Base-by-base conservation (phyloP, 23 red algal genomes). In the Gracilariopsis chorda region DNA sequence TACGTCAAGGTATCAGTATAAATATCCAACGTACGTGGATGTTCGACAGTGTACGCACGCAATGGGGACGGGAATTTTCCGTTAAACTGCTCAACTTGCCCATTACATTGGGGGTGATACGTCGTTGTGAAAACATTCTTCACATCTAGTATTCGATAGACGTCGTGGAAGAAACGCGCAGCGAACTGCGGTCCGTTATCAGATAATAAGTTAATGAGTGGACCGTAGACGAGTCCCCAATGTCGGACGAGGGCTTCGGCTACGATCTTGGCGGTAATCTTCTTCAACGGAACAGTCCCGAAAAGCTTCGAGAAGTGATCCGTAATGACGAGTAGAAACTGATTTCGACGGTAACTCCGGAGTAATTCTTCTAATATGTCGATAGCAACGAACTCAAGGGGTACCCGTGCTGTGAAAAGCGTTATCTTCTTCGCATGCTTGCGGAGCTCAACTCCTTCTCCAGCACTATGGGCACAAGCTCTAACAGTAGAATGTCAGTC, bases 51-150 rank as follows among this genome's bases (percentile, higher is more conserved):
- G 27, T 73, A 73, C 12, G 41, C 6, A 16, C 67, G 67, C 4
- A 73, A 46, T 11, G 23, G 21, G 23, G 67, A 21, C 20, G 37
- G 7, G 23, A 73, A 43, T 11, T 5, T 73, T 10, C 67, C 20
- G 59, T 70, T 85, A 33, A 45, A 85, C 7, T 55, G 45, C 34
- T 85, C 9, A 68, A 70, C 51, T 23, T 85, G 55, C 11, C 80
- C 80, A 52, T 85, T 85, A 30, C 3, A 43, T 61, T 85, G 80
- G 25, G 10, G 52, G 35, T 85, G 58, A 23, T 85, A 85, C 3
- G 80, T 68, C 7, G 80, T 56, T 8, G 7, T 85, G 59, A 47
- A 62, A 4, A 5, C 19, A 21, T 85, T 56, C 55, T 85, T 44
- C 5, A 61, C 44, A 7, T 61, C 44, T 3, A 85, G 58, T 7